Conservation (phyloP, 129 eudicot genomes). For the Centaurea solstitialis region DNA sequence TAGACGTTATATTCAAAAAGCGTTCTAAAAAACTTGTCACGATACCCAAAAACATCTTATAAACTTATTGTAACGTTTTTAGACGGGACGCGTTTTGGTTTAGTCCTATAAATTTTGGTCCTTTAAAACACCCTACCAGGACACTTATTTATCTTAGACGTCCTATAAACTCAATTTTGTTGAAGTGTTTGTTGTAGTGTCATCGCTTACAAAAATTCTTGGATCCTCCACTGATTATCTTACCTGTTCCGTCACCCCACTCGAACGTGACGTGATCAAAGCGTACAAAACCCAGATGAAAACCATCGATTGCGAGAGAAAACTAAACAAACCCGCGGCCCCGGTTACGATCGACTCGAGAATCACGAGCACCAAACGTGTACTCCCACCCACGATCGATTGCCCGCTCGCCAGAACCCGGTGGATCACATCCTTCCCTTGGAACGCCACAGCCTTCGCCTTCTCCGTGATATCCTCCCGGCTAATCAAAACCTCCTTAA, state of each 20-base stretch:
- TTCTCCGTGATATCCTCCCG: constrained; percentile 78
- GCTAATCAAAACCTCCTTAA: constrained; percentile 54
- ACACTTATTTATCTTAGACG: too few relatives aligned
- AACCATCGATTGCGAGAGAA: constrained; percentile 80
- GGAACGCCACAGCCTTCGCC: constrained; percentile 79
- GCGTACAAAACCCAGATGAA: constrained; percentile 90
- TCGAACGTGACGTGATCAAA: constrained; percentile 90
- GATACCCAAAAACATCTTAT: too few relatives aligned
- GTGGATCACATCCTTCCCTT: constrained; percentile 81
- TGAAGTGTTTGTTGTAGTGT: too few relatives aligned
- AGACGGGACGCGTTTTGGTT: too few relatives aligned
- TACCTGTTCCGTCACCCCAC: constrained; percentile 91
- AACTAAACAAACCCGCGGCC: constrained; percentile 79
- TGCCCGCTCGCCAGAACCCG: constrained; percentile 63
- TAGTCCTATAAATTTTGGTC: too few relatives aligned
- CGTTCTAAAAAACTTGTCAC: too few relatives aligned
- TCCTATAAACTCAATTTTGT: too few relatives aligned
- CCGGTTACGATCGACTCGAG: constrained; percentile 78
- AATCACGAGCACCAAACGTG: constrained; percentile 53
- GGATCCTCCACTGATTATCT: background rate
- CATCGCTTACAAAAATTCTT: too few relatives aligned
- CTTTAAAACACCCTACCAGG: too few relatives aligned
- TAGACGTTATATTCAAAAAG: too few relatives aligned
- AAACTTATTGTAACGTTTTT: too few relatives aligned
- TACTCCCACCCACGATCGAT: constrained; percentile 81